Conservation (phyloP, 2,329 filamentous ascomycete genomes). For the Calonectria pteridis region DNA sequence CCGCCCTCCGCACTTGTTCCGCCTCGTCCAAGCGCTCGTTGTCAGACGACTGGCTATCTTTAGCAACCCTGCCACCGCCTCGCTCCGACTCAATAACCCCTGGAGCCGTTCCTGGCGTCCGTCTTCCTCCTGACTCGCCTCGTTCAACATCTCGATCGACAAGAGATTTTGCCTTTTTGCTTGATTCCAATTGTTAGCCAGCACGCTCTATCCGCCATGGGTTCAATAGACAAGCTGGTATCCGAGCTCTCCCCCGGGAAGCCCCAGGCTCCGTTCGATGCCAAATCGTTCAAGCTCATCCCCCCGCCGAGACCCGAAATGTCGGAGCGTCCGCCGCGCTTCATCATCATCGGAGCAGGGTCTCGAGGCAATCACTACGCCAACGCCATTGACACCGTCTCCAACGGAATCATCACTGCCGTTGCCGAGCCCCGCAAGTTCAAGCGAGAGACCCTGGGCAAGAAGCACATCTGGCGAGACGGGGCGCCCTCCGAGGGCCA, state of each 20-base stretch:
- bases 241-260: constrained; percentile 29
- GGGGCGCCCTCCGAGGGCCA: constrained; percentile 68
- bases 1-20: background rate
- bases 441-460: constrained; percentile 80
- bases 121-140: background rate
- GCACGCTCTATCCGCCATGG: constrained; percentile 27
- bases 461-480: constrained; percentile 78
- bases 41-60: background rate
- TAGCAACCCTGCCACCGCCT: constrained; percentile 1
- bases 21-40: constrained; percentile 3
- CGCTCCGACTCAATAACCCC: background rate
- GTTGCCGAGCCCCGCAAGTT: constrained; percentile 85
- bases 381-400: constrained; percentile 72
- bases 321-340: constrained; percentile 68
- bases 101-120: background rate
- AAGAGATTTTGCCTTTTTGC: background rate
- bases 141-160: background rate
- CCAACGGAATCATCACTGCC: constrained; percentile 77
- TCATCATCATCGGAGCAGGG: constrained; percentile 86
- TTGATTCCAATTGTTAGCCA: background rate
- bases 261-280: constrained; percentile 20
- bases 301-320: constrained; percentile 57
- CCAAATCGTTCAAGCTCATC: constrained; percentile 29
- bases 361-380: constrained; percentile 83
- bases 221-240: constrained; percentile 30